Evolutionary conservation across 129 eudicot genomes (phyloP).

Genomic region (Helianthus tuberosus): DNA sequence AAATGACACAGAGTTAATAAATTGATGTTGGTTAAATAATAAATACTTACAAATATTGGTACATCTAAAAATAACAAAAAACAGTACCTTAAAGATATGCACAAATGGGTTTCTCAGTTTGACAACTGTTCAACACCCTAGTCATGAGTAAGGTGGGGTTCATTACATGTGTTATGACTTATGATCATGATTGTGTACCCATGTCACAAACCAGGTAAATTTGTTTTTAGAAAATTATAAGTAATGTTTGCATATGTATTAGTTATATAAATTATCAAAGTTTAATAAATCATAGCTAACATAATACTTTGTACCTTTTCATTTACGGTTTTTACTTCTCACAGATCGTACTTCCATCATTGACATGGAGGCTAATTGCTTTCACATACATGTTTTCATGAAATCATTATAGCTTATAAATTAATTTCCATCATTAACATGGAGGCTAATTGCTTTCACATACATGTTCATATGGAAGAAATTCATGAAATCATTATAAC

Average conservation of each 20-base stretch:
- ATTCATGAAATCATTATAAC: not conserved
- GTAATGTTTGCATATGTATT: not conserved
- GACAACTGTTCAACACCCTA: not conserved
- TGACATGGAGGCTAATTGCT: not conserved
- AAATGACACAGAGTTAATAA: no score
- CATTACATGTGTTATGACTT: not conserved
- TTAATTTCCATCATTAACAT: not conserved
- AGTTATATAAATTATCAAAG: not conserved
- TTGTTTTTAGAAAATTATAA: not conserved
- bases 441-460: not conserved
- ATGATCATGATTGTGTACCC: not conserved
- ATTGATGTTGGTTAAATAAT: no score
- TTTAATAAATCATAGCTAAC: not conserved
- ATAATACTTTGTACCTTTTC: not conserved
- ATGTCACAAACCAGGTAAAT: not conserved
- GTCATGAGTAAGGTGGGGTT: conserved; percentile 13
- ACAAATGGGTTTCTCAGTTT: not conserved
- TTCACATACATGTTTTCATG: not conserved
- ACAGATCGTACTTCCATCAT: not conserved
- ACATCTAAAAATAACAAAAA: no score
- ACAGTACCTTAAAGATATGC: no score
- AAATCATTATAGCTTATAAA: not conserved
- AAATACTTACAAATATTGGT: no score
- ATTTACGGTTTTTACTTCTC: not conserved
- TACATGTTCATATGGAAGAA: not conserved